A percentile compares a stretch with the other conserved stretches of the same genome.
Evolutionary conservation across 73 alveolate species (phyloP).

Genomic region (Paraurostyla sp.): DNA sequence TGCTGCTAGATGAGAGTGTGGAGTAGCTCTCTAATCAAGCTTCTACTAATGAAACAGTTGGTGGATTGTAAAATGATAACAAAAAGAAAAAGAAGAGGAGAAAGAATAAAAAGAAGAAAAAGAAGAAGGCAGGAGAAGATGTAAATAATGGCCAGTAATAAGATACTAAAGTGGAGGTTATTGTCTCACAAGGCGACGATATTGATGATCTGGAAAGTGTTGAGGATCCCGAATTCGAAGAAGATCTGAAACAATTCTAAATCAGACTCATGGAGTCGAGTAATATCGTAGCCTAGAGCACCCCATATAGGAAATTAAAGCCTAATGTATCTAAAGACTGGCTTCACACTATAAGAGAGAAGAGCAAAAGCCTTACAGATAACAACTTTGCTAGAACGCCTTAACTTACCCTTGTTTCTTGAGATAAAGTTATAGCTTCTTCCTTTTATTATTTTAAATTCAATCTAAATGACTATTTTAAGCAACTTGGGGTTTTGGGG

Average conservation of each 20-base stretch:
- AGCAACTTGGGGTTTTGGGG: no score
- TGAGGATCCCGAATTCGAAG: constrained; percentile 62
- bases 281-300: no score
- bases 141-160: not conserved
- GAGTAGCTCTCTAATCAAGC: constrained; percentile 4
- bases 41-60: constrained; percentile 28
- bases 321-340: constrained; percentile 51
- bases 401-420: constrained; percentile 17
- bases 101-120: constrained; percentile 57
- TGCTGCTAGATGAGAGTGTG: constrained; percentile 9
- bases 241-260: constrained; percentile 52
- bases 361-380: constrained; percentile 29
- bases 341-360: constrained; percentile 48
- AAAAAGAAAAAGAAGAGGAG: constrained; percentile 55
- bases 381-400: constrained; percentile 15
- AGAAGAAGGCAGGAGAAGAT: constrained; percentile 56
- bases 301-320: constrained; percentile 32
- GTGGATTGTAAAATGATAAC: not conserved
- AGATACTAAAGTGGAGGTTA: not conserved
- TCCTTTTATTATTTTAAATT: no score
- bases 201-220: not conserved
- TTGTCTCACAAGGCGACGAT: not conserved
- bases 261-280: constrained; percentile 16
- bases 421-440: no score
- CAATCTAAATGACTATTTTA: no score